phyloP scores from a whole-genome alignment of 2,329 filamentous ascomycete genomes.

The Cercospora nicotianae region DNA sequence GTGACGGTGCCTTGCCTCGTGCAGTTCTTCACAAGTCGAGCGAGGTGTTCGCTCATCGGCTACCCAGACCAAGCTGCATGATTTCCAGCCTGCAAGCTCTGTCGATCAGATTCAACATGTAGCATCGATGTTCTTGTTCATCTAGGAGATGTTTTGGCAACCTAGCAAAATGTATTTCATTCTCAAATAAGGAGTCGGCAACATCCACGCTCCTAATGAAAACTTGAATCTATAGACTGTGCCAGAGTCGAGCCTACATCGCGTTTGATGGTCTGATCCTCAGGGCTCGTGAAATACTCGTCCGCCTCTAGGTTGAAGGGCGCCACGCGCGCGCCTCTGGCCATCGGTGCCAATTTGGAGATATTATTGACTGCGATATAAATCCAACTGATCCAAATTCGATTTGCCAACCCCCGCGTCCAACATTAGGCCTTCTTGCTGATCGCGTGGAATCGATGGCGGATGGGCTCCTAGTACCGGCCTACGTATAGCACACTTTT shows the following conservation, averaged over 20 bases:
- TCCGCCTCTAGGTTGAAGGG: neutral
- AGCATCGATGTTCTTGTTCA: neutral
- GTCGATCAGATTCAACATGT: neutral
- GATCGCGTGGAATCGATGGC: neutral
- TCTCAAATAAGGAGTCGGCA: neutral
- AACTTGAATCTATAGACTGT: neutral
- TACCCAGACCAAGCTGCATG: neutral
- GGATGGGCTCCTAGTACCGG: neutral
- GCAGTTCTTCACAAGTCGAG: constrained; percentile 1
- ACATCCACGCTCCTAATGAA: neutral
- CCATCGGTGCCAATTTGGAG: neutral
- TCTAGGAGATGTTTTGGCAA: neutral
- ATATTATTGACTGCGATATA: neutral
- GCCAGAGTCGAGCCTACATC: neutral
- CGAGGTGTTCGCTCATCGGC: neutral
- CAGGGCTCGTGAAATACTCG: neutral
- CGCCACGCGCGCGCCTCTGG: neutral
- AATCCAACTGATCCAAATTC: neutral
- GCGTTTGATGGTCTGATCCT: neutral
- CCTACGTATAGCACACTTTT: neutral
- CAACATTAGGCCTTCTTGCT: neutral
- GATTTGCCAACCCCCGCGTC: neutral
- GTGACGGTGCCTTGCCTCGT: neutral
- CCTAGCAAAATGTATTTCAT: neutral
- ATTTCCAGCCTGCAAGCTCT: neutral